Evolutionary conservation across 2,329 filamentous ascomycete species (phyloP), one percentile per base, ranked within the genome.

Genomic region (Phialocephala sp.): DNA sequence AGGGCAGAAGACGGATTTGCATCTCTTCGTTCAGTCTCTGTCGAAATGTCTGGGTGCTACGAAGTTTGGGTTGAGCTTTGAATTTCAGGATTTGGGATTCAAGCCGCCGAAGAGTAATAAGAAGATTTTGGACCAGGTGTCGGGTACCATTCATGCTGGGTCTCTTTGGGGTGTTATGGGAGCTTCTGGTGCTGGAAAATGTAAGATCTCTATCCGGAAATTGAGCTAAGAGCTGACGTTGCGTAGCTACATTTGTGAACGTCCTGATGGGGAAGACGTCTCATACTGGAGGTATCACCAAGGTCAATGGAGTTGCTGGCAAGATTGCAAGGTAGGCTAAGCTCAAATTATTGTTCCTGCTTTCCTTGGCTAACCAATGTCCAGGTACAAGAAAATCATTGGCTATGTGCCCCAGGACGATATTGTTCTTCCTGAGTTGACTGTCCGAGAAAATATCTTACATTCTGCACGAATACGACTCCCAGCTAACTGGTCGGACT

Each of bases 401-500:
- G 85, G 85, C 24, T 88, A 87, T 66, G 86, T 89, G 2, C 86
- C 86, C 1, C 86, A 89, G 70, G 84, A 88, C 67, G 87, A 88
- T 72, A 81, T 88, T 32, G 81, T 88, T 2, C 78, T 87, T 11
- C 83, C 85, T 0, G 84, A 89, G 71, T 75, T 89, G 55, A 89
- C 86, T 0, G 85, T 89, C 5, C 81, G 82, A 59, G 87, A 89
- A 73, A 89, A 88, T 65, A 87, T 89, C 50, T 76, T 87, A 4
- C 85, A 88, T 67, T 87, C 85, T 0, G 86, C 85, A 18, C 79
- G 81, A 15, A 79, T 87, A 39, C 80, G 84, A 18, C 76, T 88
- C 15, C 84, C 85, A 0, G 76, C 80, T 1, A 81, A 77, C 4
- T 87, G 84, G 84, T 78, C 75, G 3, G 79, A 83, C 43, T 69